A percentile compares a stretch with the other conserved stretches of the same genome.
Conservation (phyloP, 2,329 filamentous ascomycete species). For the Neopestalotiopsis clavispora region DNA sequence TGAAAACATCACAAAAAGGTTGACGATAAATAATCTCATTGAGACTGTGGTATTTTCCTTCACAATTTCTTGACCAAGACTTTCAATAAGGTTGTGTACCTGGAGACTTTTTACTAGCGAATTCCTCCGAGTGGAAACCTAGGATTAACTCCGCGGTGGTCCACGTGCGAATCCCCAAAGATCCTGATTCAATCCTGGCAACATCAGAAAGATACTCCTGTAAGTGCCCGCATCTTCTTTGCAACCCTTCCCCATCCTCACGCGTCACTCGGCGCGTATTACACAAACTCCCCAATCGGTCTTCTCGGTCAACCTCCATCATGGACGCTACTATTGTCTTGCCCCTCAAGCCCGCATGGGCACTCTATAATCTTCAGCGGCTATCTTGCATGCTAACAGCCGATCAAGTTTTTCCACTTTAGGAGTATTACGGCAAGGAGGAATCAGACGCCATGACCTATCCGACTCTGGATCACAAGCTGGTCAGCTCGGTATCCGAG, state of each 20-base stretch:
- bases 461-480: constrained; percentile 38
- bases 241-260: constrained; percentile 11
- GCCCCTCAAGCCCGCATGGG: constrained; percentile 4
- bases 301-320: constrained; percentile 1
- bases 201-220: not conserved
- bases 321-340: constrained; percentile 1
- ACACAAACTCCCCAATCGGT: not conserved
- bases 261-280: constrained; percentile 16
- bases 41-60: not conserved
- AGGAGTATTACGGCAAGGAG: not conserved
- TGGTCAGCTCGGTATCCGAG: constrained; percentile 60
- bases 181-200: not conserved
- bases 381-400: constrained; percentile 17
- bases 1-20: not conserved
- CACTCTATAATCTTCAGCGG: constrained; percentile 14
- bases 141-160: not conserved
- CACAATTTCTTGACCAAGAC: not conserved
- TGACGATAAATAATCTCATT: not conserved
- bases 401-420: not conserved
- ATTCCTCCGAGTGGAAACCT: not conserved
- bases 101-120: not conserved
- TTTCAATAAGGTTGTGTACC: too few relatives aligned
- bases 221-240: constrained; percentile 14
- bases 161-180: not conserved
- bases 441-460: not conserved